phyloP scores from a whole-genome alignment of 352 stramenopile genomes.

The Phytophthora cajani region DNA sequence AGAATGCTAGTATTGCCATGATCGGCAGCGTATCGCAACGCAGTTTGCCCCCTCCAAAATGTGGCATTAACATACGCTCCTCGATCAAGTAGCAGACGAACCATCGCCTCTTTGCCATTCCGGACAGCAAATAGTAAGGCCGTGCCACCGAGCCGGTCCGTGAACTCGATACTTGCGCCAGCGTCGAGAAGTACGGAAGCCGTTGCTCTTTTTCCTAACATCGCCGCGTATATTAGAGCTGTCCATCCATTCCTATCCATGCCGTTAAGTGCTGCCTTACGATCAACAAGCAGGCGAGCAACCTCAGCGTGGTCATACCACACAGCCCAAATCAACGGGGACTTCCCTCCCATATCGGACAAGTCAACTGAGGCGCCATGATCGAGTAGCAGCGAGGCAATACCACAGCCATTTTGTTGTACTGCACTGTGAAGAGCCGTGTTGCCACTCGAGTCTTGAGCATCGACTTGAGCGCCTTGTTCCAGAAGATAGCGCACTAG shows the following conservation, averaged over 20 bases:
- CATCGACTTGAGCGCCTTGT: neutral
- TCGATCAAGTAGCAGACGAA: neutral
- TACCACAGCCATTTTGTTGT: neutral
- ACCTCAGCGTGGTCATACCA: too few relatives aligned
- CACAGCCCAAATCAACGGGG: neutral
- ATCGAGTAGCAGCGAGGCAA: neutral
- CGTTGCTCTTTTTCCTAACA: neutral
- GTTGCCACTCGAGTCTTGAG: neutral
- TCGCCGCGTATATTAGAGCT: neutral
- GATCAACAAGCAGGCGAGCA: neutral
- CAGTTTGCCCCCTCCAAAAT: neutral
- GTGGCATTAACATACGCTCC: neutral
- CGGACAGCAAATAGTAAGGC: too few relatives aligned
- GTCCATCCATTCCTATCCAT: neutral
- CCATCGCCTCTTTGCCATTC: too few relatives aligned
- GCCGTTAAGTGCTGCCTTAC: neutral
- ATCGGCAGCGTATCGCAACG: neutral
- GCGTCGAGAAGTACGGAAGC: neutral
- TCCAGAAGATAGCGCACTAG: neutral
- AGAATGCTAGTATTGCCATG: neutral
- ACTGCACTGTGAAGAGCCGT: neutral
- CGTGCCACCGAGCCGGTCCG: neutral
- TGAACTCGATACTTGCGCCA: neutral
- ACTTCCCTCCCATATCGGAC: neutral
- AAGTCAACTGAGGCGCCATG: neutral